A percentile compares a stretch with the other conserved stretches of the same genome.
Conservation (phyloP, 352 stramenopile species). For the Phytophthora tubulina region DNA sequence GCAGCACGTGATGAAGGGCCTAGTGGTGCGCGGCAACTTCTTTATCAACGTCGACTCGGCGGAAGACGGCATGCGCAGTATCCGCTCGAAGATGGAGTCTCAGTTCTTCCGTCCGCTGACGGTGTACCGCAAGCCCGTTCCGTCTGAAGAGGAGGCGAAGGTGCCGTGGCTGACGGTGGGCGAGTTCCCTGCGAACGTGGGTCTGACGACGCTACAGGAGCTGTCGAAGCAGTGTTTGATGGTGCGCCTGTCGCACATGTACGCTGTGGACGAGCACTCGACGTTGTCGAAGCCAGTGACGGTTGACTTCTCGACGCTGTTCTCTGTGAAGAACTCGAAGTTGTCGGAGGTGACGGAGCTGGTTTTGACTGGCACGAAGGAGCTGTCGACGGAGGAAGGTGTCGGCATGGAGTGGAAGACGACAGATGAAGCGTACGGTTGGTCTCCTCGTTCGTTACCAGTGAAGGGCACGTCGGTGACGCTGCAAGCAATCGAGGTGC, state of each 20-base stretch:
- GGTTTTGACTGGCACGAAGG: conserved; percentile 85
- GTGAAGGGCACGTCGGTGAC: conserved; percentile 68
- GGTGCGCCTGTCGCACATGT: conserved; percentile 96
- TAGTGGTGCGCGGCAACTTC: conserved; percentile 75
- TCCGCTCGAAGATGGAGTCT: conserved; percentile 75
- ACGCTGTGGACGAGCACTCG: conserved; percentile 87
- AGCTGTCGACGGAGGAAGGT: conserved; percentile 48
- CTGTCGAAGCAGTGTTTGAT: conserved; percentile 84
- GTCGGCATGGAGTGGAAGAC: conserved; percentile 50
- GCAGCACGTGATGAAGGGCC: conserved; percentile 62
- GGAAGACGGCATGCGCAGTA: conserved; percentile 60
- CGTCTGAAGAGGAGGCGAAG: conserved; percentile 52
- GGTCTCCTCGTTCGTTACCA: conserved; percentile 45
- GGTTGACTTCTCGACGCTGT: conserved; percentile 78
- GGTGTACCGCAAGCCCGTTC: conserved; percentile 50
- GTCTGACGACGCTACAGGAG: conserved; percentile 92
- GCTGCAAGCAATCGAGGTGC: conserved; percentile 94
- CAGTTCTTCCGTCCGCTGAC: conserved; percentile 77
- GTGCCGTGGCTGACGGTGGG: conserved; percentile 67
- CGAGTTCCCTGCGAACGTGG: conserved; percentile 93
- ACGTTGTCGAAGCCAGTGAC: conserved; percentile 77
- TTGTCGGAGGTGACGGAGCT: conserved; percentile 86
- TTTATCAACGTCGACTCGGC: conserved; percentile 74
- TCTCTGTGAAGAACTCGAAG: conserved; percentile 54
- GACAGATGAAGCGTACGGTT: conserved; percentile 41